These are phyloP conservation scores for Pyrenopolyporus hunteri DNA, from an alignment of 495 filamentous ascomycete genomes.

Conservation along the genomic window DNA sequence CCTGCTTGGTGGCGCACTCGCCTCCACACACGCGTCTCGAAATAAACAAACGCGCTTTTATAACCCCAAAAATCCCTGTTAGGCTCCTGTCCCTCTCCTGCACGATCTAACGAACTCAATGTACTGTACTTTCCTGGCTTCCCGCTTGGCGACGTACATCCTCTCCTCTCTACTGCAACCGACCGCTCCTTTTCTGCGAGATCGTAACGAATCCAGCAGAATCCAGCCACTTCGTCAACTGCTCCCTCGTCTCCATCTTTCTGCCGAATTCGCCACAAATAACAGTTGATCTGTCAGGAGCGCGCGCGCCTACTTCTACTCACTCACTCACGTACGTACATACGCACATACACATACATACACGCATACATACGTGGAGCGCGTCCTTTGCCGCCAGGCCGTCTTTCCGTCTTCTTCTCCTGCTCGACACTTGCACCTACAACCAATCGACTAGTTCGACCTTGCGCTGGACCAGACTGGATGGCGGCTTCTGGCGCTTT, in stretches of 20 bases:
- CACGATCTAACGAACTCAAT: conserved; percentile 23
- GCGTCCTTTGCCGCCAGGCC: conserved; percentile 6
- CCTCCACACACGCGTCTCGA: conserved; percentile 32
- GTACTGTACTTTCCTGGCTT: conserved; percentile 12
- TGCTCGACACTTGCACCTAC: conserved; percentile 6
- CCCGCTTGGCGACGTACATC: conserved; percentile 3
- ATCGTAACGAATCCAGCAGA: conserved; percentile 19
- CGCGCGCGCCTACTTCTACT: conserved; percentile 17
- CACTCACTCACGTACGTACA: conserved; percentile 15
- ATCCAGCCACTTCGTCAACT: conserved; percentile 27
- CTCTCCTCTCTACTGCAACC: conserved; percentile 3
- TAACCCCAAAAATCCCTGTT: background rate
- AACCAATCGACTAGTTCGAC: conserved; percentile 19
- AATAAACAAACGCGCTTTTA: conserved; percentile 39
- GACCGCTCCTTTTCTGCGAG: conserved; percentile 33
- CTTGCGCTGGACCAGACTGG: conserved; percentile 21
- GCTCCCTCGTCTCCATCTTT: conserved; percentile 29
- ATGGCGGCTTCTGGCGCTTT: conserved; percentile 19
- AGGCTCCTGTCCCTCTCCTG: conserved; percentile 2
- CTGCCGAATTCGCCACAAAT: conserved; percentile 29
- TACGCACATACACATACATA: conserved; percentile 17
- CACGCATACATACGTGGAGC: conserved; percentile 4
- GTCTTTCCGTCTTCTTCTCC: too few species aligned
- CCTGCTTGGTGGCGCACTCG: conserved; percentile 26
- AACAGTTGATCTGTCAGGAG: conserved; percentile 36